phyloP scores from a whole-genome alignment of 202 grass and related monocot species.

The Zizania palustris region DNA sequence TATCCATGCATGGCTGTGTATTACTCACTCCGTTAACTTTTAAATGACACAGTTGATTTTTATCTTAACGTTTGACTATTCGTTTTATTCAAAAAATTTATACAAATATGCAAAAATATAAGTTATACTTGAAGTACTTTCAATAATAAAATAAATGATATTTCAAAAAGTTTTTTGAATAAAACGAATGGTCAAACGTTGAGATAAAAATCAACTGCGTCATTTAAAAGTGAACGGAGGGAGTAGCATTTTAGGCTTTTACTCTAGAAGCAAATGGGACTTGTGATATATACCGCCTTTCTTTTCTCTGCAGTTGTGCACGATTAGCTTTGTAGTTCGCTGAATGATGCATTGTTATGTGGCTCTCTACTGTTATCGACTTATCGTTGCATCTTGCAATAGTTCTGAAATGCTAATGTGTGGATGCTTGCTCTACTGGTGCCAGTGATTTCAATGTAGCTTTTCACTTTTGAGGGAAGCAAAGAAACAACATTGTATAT shows the following conservation, averaged over 20 bases:
- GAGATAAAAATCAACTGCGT: no score
- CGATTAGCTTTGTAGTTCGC: neutral
- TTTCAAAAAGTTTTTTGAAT: no score
- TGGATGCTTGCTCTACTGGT: neutral
- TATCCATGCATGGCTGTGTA: neutral
- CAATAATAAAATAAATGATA: no score
- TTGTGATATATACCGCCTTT: neutral
- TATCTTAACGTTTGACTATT: no score
- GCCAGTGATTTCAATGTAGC: neutral
- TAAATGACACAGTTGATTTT: no score
- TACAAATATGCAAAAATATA: no score
- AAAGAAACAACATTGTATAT: neutral
- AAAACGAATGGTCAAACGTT: no score
- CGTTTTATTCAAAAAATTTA: no score
- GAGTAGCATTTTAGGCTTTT: neutral
- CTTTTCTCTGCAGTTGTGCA: neutral
- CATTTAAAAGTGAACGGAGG: no score
- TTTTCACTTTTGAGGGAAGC: constrained; percentile 9
- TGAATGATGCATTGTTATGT: neutral
- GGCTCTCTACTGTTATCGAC: neutral
- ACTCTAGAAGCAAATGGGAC: neutral
- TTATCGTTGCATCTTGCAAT: neutral
- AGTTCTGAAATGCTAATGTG: constrained; percentile 15
- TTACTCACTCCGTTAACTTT: no score
- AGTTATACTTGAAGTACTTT: no score